Evolutionary conservation across 2,329 filamentous ascomycete genomes (phyloP).

Genomic region (Fusarium sp.): DNA sequence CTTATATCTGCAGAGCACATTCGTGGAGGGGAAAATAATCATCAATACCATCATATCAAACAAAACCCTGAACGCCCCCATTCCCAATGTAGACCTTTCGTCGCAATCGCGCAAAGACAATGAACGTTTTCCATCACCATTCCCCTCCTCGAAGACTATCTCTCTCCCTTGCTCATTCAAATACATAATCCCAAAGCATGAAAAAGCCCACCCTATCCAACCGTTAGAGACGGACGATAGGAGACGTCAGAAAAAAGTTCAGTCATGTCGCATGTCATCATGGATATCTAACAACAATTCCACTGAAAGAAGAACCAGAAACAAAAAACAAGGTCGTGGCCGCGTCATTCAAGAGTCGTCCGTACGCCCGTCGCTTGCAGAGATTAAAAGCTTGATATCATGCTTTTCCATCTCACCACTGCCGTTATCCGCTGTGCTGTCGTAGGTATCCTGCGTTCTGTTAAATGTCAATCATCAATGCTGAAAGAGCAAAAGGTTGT

Average conservation of each 20-base stretch:
- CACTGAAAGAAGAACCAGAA: constrained; percentile 24
- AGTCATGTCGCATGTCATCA: constrained; percentile 43
- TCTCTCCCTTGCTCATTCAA: not conserved
- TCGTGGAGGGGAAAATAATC: constrained; percentile 9
- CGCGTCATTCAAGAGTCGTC: constrained; percentile 31
- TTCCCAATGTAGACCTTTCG: not conserved
- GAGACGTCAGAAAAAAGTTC: constrained; percentile 27
- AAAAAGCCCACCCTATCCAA: constrained; percentile 13
- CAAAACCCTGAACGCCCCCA: constrained; percentile 20
- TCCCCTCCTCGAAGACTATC: not conserved
- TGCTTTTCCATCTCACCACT: constrained; percentile 18
- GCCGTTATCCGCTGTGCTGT: constrained; percentile 30
- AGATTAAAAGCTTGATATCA: constrained; percentile 9
- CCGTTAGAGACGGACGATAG: not conserved
- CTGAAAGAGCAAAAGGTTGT: constrained; percentile 1
- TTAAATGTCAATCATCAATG: constrained; percentile 11
- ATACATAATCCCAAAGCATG: constrained; percentile 9
- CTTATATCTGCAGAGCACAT: not conserved
- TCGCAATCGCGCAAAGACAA: constrained; percentile 7
- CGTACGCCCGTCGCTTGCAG: constrained; percentile 25
- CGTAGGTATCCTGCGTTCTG: constrained; percentile 19
- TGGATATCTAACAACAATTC: constrained; percentile 41
- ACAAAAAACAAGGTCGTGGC: constrained; percentile 40
- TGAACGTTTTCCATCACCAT: constrained; percentile 9
- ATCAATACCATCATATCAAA: constrained; percentile 20